Base-by-base conservation (phyloP, 1,284 basidiomycete genomes). In the Cryptococcus hybrid region DNA sequence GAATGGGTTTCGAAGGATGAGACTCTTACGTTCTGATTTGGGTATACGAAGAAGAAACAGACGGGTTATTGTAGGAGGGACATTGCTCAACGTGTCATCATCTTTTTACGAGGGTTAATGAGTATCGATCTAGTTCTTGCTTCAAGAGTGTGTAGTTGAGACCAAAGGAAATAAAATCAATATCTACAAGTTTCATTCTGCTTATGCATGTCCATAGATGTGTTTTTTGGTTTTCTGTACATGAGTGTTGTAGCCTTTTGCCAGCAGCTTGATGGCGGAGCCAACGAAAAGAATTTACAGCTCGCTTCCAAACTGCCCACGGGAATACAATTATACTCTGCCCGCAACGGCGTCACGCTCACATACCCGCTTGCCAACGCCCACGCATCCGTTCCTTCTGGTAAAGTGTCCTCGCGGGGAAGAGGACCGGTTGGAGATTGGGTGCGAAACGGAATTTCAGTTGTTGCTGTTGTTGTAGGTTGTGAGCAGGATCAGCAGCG, bases 371-470 rank as follows among this genome's bases (percentile, higher is more conserved):
- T 67, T 11, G 70, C 66, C 55, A 76, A 75, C 11, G 72, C 74
- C 74, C 74, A 93, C 0, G 84, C 85, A 76, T 95, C 92, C 7
- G 88, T 86, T 2, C 89, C 90, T 43, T 84, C 80, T 0, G 90
- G 88, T 18, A 92, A 71, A 7, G 75, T 75, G 1, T 82, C 80
- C 30, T 80, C 61, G n/a, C 81, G 73, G 0, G 89, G 48, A 82
- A 83, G 54, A 95, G 82, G 18, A 95, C 78, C 7, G 80, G 80
- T 11, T 78, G 78, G 79, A 94, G 85, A 52, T 90, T 86, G 12
- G 93, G 92, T 30, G 85, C 81, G 71, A 91, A 96, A 70, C 85
- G 85, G 81, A 95, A 96, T 38, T 83, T 77, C 51, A 94, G 80
- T 56, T 59, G 70, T 15, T 58, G 13, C 11, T 35, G 18, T 37